Evolutionary conservation across 1,284 basidiomycete species (phyloP), one percentile per base, ranked within the genome.

Genomic region (Trichosporon sp.): DNA sequence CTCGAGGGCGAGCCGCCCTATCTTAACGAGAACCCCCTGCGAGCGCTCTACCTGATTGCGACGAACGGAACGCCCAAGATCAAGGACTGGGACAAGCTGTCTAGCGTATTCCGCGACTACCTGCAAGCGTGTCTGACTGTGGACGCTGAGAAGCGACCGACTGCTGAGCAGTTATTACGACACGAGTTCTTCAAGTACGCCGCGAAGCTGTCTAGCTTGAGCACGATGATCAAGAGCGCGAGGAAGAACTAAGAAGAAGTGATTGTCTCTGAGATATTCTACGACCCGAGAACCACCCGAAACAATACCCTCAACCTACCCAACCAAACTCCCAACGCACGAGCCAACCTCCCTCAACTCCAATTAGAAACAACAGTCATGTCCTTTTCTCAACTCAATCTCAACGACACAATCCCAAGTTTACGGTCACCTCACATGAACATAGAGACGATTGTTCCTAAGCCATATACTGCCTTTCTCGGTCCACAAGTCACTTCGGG

Each of bases 1-100:
- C 93, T 99, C 72, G 95, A 98, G 81, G 95, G 96, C 66, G 95
- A 99, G 81, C 96, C 95, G 2, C 95, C 95, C 31, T 98, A 98
- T 76, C 85, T 97, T 52, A 95, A 96, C 80, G 94, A 98, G 82
- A 96, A 96, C 82, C 95, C 95, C 1, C 83, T 98, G 56, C 90
- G 95, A 76, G 94, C 93, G 6, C 83, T 99, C 40, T 99, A 98
- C 79, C 86, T 98, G 59, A 99, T 99, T 74, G 95, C 94, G 5
- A 98, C 94, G 21, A 98, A 97, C 75, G 95, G 95, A n/a, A 98
- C 95, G 56, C 95, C 95, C 10, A 91, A 91, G 65, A 92, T 99
- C 70, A 91, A 93, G 69, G 95, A 97, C 78, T 94, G 95, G 25
- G 95, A 97, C 81, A 89, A 90, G 70, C 83, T 98, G 23, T 90